A percentile compares a stretch with the other conserved stretches of the same genome.
Conservation (phyloP, 306 rosid genomes). For the Albizia julibrissin region DNA sequence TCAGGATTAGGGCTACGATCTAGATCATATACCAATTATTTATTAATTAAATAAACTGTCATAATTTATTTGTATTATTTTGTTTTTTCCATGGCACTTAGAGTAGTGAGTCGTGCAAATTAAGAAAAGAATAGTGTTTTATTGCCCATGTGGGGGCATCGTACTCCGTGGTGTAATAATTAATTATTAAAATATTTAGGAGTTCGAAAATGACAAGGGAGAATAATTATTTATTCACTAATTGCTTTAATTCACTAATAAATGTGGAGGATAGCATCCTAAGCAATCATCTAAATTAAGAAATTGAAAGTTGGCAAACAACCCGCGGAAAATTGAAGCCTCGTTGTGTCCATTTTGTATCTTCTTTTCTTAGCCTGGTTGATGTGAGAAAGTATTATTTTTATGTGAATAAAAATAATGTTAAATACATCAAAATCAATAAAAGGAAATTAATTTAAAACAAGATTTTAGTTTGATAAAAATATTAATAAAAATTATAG, state of each 20-base stretch:
- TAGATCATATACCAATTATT: not conserved
- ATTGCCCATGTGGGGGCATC: not conserved
- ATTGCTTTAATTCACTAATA: not conserved
- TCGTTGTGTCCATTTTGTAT: not conserved
- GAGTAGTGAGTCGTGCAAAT: not conserved
- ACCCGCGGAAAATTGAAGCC: not conserved
- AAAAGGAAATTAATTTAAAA: not conserved
- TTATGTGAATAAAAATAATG: not conserved
- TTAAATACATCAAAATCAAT: not conserved
- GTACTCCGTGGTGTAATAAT: not conserved
- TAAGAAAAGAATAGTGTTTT: not conserved
- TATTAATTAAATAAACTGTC: not conserved
- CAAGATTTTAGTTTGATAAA: not conserved
- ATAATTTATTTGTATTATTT: not conserved
- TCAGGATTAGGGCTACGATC: conserved; percentile 5
- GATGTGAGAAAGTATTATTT: not conserved
- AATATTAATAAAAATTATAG: no score
- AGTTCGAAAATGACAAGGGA: not conserved
- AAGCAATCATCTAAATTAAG: not conserved
- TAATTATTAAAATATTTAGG: conserved; percentile 1
- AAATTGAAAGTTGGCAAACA: conserved; percentile 6
- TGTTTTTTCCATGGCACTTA: not conserved
- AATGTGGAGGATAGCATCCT: not conserved
- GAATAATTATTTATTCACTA: not conserved
- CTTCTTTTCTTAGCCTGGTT: not conserved